phyloP scores from a whole-genome alignment of 768 basidiomycete genomes.

The Mycena amicta region DNA sequence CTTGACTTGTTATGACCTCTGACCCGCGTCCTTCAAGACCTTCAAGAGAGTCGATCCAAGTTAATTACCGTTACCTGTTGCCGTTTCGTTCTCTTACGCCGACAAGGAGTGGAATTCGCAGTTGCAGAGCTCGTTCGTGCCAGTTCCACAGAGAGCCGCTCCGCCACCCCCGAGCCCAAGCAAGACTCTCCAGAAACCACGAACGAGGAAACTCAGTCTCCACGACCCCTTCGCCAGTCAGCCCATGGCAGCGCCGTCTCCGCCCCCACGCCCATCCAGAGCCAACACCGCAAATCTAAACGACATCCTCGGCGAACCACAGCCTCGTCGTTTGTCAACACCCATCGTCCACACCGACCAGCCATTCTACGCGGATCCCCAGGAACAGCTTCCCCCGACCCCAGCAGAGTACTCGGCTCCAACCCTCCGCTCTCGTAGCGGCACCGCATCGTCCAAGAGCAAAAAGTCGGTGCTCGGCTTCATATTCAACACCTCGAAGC shows the following conservation, averaged over 20 bases:
- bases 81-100: slow-evolving; percentile 41
- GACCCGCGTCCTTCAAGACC: slow-evolving; percentile 52
- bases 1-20: slow-evolving; percentile 4
- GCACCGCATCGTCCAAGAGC: slow-evolving; percentile 45
- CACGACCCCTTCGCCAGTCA: slow-evolving; percentile 30
- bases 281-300: slow-evolving; percentile 82
- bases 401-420: slow-evolving; percentile 20
- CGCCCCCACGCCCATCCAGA: slow-evolving; percentile 80
- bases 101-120: neutral
- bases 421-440: slow-evolving; percentile 48
- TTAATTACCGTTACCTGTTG: slow-evolving; percentile 70
- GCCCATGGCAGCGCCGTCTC: slow-evolving; percentile 41
- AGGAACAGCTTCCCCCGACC: slow-evolving; percentile 25
- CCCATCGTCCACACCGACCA: slow-evolving; percentile 42
- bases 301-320: slow-evolving; percentile 62
- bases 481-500: slow-evolving; percentile 75
- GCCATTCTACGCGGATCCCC: slow-evolving; percentile 49
- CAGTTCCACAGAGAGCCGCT: slow-evolving; percentile 38
- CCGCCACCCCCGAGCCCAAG: slow-evolving; percentile 47
- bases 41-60: slow-evolving; percentile 73
- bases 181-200: slow-evolving; percentile 66
- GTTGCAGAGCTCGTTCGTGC: neutral
- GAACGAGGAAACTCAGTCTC: slow-evolving; percentile 56
- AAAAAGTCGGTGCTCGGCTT: slow-evolving; percentile 78
- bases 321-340: slow-evolving; percentile 54